Evolutionary conservation across 176 grass and related monocot genomes (phyloP).

Genomic region (Hordeum vulgare): MorexV3_pseudomolecules_assembly NC_058522.1:586250625-586251124

Average conservation of each 20-base stretch:
- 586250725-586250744: no score
- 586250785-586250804: no score
- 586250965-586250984: neutral
- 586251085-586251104: neutral
- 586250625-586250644: no score
- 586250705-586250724: no score
- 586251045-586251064: neutral
- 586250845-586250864: neutral
- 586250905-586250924: neutral
- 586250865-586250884: neutral
- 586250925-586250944: neutral
- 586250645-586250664: no score
- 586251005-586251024: neutral
- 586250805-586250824: neutral
- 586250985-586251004: constrained; percentile 3
- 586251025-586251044: neutral
- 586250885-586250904: neutral
- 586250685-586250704: no score
- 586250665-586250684: no score
- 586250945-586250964: neutral
- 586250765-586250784: no score
- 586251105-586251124: neutral
- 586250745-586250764: no score
- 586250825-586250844: neutral
- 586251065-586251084: neutral